Conservation (phyloP, 2,329 filamentous ascomycete genomes). For the Xylariaceae sp. region DNA sequence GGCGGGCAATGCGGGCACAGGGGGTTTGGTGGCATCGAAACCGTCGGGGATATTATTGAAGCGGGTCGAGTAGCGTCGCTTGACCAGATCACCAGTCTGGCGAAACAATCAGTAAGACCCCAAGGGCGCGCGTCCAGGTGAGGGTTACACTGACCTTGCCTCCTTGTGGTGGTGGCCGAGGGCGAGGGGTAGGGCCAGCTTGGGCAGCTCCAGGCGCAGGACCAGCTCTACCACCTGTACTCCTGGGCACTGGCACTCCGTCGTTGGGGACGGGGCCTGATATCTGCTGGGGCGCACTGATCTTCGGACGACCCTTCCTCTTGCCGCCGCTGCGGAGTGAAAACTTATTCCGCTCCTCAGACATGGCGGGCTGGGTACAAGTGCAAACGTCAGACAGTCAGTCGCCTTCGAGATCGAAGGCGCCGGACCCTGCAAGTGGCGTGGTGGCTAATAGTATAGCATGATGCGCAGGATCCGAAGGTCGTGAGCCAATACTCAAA, state of each 20-base stretch:
- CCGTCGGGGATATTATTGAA: slow-evolving; percentile 72
- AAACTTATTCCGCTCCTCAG: slow-evolving; percentile 54
- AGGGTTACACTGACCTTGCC: background rate
- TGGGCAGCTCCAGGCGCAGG: slow-evolving; percentile 20
- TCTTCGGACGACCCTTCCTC: slow-evolving; percentile 52
- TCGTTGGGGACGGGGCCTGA: slow-evolving; percentile 52
- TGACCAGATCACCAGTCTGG: slow-evolving; percentile 75
- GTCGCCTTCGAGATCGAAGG: no score
- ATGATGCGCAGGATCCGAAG: no score
- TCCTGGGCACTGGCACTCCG: slow-evolving; percentile 30
- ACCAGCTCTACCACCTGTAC: slow-evolving; percentile 24
- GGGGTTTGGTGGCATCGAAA: slow-evolving; percentile 60
- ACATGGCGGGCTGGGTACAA: slow-evolving; percentile 47
- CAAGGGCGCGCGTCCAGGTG: background rate
- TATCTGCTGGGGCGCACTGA: slow-evolving; percentile 57
- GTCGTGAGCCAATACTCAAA: no score
- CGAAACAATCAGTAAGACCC: slow-evolving; percentile 14
- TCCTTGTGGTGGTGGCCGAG: slow-evolving; percentile 34
- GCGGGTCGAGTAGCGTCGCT: slow-evolving; percentile 86
- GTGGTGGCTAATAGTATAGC: no score
- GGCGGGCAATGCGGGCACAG: slow-evolving; percentile 61
- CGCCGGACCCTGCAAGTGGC: no score
- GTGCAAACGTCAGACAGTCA: no score
- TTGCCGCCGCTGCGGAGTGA: slow-evolving; percentile 55
- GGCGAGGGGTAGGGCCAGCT: slow-evolving; percentile 25